A percentile compares a stretch with the other conserved stretches of the same genome.
Conservation (phyloP, 257 asterid species). For the Nicotiana otophora region DNA sequence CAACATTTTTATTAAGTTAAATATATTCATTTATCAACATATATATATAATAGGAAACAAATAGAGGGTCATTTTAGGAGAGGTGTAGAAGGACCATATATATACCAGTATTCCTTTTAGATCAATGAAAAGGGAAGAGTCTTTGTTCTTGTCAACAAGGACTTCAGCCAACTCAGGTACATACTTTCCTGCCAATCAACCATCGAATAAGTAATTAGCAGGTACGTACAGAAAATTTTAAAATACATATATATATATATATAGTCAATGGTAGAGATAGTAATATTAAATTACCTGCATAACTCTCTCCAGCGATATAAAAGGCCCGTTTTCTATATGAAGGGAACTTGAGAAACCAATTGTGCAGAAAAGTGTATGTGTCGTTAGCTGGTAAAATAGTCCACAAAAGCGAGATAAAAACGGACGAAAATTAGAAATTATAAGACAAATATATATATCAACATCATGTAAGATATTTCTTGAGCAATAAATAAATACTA, state of each 20-base stretch:
- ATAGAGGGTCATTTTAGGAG: too few relatives aligned
- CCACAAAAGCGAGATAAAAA: not conserved
- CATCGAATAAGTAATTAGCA: not conserved
- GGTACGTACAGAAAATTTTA: not conserved
- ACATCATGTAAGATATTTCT: not conserved
- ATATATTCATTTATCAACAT: too few relatives aligned
- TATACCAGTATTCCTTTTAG: slow-evolving; percentile 80
- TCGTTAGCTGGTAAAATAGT: slow-evolving; percentile 52
- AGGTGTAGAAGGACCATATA: too few relatives aligned
- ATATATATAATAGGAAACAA: too few relatives aligned
- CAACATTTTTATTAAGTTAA: not conserved
- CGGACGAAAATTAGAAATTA: not conserved
- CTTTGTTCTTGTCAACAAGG: slow-evolving; percentile 56
- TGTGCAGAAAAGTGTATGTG: slow-evolving; percentile 70
- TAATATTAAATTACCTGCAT: slow-evolving; percentile 48
- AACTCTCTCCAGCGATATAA: slow-evolving; percentile 89
- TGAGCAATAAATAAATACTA: not conserved
- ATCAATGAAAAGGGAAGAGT: slow-evolving; percentile 61
- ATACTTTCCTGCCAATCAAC: slow-evolving; percentile 49
- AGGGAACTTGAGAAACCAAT: slow-evolving; percentile 85
- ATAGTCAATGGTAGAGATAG: too few relatives aligned
- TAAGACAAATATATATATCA: not conserved
- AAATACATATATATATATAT: not conserved
- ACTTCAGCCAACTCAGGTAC: slow-evolving; percentile 87
- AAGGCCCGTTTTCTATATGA: slow-evolving; percentile 47